Evolutionary conservation across 768 basidiomycete genomes (phyloP).

Genomic region (Leccinum uliginosum): DNA sequence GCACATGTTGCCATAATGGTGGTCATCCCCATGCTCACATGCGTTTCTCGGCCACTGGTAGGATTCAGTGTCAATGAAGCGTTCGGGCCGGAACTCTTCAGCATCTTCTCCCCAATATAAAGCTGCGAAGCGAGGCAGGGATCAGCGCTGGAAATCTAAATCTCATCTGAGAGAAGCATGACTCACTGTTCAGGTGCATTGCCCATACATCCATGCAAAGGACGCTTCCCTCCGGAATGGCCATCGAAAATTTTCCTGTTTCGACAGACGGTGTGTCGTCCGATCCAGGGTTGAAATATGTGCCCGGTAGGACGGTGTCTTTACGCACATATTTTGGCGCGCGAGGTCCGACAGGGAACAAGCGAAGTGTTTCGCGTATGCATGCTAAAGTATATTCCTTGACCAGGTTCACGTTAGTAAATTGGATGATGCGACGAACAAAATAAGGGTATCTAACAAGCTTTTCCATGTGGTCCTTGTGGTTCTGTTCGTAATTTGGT

Average conservation of each 20-base stretch:
- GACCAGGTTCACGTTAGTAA: background rate
- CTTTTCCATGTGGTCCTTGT: conserved; percentile 36
- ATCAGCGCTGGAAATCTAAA: background rate
- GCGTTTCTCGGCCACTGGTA: conserved; percentile 27
- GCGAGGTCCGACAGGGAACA: conserved; percentile 37
- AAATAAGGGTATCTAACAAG: conserved; percentile 27
- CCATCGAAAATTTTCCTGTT: conserved; percentile 30
- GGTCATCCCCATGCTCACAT: conserved; percentile 12
- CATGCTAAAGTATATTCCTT: conserved; percentile 42
- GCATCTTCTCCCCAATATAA: conserved; percentile 47
- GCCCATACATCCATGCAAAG: conserved; percentile 40
- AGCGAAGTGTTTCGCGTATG: conserved; percentile 44
- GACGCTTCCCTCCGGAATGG: conserved; percentile 36
- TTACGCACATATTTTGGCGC: conserved; percentile 31
- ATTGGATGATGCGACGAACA: no score
- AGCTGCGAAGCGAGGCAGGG: conserved; percentile 25
- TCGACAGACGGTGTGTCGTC: conserved; percentile 10
- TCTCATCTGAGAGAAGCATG: background rate
- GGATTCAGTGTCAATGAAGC: conserved; percentile 45
- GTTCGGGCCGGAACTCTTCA: conserved; percentile 43
- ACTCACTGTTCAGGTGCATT: conserved; percentile 44
- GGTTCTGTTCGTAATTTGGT: conserved; percentile 27
- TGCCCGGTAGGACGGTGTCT: conserved; percentile 34
- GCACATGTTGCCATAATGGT: no score
- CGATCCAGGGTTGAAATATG: conserved; percentile 30